Base-by-base conservation (phyloP, 177 flowering plant species). In the Vitis hybrid region DNA sequence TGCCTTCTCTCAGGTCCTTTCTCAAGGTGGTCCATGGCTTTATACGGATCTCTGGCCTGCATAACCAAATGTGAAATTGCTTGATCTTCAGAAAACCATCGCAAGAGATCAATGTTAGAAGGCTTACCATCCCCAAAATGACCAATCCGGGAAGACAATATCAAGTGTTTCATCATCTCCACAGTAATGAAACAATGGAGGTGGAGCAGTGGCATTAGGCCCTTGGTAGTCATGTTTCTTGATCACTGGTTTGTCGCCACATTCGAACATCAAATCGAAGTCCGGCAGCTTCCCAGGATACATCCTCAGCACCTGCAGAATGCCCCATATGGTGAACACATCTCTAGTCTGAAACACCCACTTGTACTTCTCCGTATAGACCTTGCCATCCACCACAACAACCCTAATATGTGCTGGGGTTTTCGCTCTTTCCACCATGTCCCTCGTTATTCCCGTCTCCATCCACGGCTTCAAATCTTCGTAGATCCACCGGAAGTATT, bases 251-350 rank as follows among this genome's bases (percentile, higher is more conserved):
- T 15, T 12, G 39, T 74, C 77, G 11, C 49, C 52, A 62, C 73
- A 70, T 45, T 70, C 50, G 14, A 75, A 75, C 78, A 75, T 67
- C 5, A 75, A 16, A 14, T 75, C 78, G 22, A 19, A 70, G 45
- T 39, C 45, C 45, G 45, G 45, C 45, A 39, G 45, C 45, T 39
- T 39, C 45, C 45, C 45, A 5, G 45, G 45, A 39, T 39, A 39
- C 45, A 39, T 5, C 8, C 45, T 39, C 45, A 39, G 45, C 45
- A 39, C 61, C 59, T 75, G 78, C 26, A 75, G 18, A 1, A 70
- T n/a, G 3, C 78, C 78, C 78, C 78, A 75, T 6, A 66, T 16
- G 2, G 74, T 75, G 48, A 75, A 70, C 16, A 67, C 65, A n/a
- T 52, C 70, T 20, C 78, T 61, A 0, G 78, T 70, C 54, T 75